Conservation (phyloP, 2,329 filamentous ascomycete species). For the Chrysoporthe cubensis region DNA sequence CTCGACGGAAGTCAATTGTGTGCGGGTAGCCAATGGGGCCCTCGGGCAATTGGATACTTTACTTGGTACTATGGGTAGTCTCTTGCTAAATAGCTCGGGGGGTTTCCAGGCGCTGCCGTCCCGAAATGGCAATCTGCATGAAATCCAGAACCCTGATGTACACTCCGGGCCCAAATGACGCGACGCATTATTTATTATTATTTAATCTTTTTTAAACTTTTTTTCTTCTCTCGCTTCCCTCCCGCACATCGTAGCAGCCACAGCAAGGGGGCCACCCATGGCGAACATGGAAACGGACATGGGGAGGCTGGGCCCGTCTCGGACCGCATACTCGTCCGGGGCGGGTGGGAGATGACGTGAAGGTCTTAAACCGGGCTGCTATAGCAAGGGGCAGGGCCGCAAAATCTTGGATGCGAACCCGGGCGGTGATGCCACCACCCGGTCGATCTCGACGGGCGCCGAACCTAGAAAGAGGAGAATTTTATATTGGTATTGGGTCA, state of each 20-base stretch:
- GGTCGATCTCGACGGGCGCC: neutral
- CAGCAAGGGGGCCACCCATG: neutral
- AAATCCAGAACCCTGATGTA: neutral
- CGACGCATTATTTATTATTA: neutral
- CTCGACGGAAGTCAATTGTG: no score
- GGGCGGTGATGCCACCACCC: neutral
- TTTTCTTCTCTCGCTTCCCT: no score
- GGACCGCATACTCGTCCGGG: neutral
- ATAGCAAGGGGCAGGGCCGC: neutral
- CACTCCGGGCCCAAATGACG: neutral
- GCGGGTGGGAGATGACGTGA: neutral
- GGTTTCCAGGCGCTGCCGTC: neutral
- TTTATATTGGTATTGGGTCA: neutral
- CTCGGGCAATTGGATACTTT: neutral
- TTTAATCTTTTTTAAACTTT: neutral
- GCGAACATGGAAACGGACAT: neutral
- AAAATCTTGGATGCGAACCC: conserved; percentile 3
- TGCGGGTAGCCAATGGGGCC: no score
- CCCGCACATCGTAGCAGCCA: neutral
- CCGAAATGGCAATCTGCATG: neutral
- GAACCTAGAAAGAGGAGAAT: neutral
- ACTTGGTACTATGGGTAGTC: neutral
- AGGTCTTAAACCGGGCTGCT: neutral
- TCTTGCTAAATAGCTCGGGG: neutral
- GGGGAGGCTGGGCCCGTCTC: neutral